A percentile compares a stretch with the other conserved stretches of the same genome.
Evolutionary conservation across 139 green algal genomes (phyloP).

Genomic region (Micractinium conductrix): DNA sequence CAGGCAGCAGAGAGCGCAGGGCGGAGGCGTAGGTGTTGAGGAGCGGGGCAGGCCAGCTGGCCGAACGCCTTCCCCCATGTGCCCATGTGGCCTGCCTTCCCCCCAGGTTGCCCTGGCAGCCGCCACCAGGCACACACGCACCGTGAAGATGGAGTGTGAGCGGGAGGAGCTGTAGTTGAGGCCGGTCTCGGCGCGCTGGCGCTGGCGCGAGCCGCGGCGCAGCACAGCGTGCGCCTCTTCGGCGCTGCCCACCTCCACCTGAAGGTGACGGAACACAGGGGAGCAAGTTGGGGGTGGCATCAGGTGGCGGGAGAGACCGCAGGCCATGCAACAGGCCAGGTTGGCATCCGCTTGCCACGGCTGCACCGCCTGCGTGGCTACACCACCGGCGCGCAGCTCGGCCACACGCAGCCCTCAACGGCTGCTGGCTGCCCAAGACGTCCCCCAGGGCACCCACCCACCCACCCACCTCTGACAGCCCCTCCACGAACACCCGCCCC

Average conservation of each 20-base stretch:
- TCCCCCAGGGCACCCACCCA: neutral
- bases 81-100: too few species aligned
- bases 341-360: neutral
- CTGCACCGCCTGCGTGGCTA: neutral
- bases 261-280: too few species aligned
- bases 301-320: neutral
- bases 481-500: slow-evolving; percentile 58
- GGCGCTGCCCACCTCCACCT: slow-evolving; percentile 46
- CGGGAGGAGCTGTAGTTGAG: slow-evolving; percentile 77
- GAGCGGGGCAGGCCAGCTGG: too few species aligned
- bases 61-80: too few species aligned
- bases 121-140: too few species aligned
- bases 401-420: too few species aligned
- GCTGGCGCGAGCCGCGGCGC: slow-evolving; percentile 42
- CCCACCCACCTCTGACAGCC: slow-evolving; percentile 45
- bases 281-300: too few species aligned
- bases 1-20: too few species aligned
- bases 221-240: slow-evolving; percentile 60
- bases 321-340: neutral
- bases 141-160: slow-evolving; percentile 81
- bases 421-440: too few species aligned
- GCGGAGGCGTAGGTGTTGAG: neutral
- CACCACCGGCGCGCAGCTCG: too few species aligned
- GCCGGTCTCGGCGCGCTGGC: slow-evolving; percentile 67
- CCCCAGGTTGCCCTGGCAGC: too few species aligned